Percentiles rank a stretch among this genome's conserved stretches.
Conservation (phyloP, 2,329 filamentous ascomycete species). For the Monosporascus ibericus region DNA sequence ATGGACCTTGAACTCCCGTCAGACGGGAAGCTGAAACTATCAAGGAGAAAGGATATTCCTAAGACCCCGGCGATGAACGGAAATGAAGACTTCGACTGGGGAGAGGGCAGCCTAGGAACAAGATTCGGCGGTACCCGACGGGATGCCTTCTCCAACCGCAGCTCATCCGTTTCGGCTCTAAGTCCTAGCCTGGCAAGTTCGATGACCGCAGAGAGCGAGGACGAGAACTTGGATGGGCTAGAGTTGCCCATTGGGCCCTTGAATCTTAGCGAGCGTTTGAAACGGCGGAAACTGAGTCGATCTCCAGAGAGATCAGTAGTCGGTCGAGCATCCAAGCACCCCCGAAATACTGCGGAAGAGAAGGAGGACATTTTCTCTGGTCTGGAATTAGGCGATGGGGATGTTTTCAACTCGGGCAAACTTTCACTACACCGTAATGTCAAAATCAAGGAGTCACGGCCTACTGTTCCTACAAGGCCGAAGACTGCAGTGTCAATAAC, state of each 20-base stretch:
- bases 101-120: constrained; percentile 86
- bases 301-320: constrained; percentile 45
- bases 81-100: constrained; percentile 83
- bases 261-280: constrained; percentile 73
- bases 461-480: constrained; percentile 63
- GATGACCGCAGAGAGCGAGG: constrained; percentile 86
- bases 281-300: constrained; percentile 59
- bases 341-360: constrained; percentile 34
- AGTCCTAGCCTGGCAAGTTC: constrained; percentile 92
- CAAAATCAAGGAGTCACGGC: constrained; percentile 69
- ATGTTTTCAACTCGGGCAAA: constrained; percentile 74
- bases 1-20: constrained; percentile 65
- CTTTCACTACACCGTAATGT: constrained; percentile 86
- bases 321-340: constrained; percentile 25
- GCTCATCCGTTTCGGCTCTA: constrained; percentile 81
- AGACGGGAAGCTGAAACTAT: constrained; percentile 59
- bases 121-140: constrained; percentile 81
- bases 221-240: constrained; percentile 86
- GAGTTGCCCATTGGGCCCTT: constrained; percentile 78
- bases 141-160: constrained; percentile 72
- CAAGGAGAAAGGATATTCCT: constrained; percentile 54
- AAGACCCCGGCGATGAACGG: constrained; percentile 53
- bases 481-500: constrained; percentile 80
- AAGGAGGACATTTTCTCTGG: constrained; percentile 79
- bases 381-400: constrained; percentile 79